Percentiles rank a stretch among this genome's conserved stretches.
These are phyloP conservation scores for Vitis hybrid DNA, from an alignment of 177 flowering plant genomes.

Conservation along the genomic window DNA sequence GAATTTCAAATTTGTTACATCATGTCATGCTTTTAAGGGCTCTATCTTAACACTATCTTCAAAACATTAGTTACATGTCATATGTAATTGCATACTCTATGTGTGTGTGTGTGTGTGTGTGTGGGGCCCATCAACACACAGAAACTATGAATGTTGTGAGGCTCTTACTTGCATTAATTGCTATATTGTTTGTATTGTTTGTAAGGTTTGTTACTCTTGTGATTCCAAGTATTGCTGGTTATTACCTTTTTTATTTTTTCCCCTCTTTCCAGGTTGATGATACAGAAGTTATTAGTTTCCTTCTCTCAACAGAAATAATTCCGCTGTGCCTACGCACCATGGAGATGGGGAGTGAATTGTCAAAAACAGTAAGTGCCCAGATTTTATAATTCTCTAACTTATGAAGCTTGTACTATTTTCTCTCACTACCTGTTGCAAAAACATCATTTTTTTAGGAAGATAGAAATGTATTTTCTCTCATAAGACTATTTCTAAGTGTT, in stretches of 20 bases:
- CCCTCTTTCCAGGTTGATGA: constrained; percentile 78
- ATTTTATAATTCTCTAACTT: too few species aligned
- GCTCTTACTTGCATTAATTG: background rate
- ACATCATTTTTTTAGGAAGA: too few species aligned
- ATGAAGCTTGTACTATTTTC: too few species aligned
- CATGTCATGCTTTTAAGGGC: too few species aligned
- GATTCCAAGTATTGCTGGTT: background rate
- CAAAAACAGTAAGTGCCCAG: constrained; percentile 63
- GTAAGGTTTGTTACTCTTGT: background rate
- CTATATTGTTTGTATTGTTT: background rate
- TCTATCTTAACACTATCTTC: too few species aligned
- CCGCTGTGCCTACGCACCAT: constrained; percentile 94
- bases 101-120: too few species aligned
- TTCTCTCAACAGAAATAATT: constrained; percentile 93
- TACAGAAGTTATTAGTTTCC: constrained; percentile 93
- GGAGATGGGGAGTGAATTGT: constrained; percentile 98
- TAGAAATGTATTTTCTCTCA: too few species aligned
- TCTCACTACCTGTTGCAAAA: too few species aligned
- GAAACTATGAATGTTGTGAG: background rate
- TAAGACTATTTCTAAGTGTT: constrained; percentile 11
- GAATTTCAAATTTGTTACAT: too few species aligned
- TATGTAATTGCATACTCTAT: too few species aligned
- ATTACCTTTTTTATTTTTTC: background rate
- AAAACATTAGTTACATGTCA: too few species aligned
- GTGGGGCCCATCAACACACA: background rate